Conservation (phyloP, 495 filamentous ascomycete species). For the Hypoxylon crocopeplum region DNA sequence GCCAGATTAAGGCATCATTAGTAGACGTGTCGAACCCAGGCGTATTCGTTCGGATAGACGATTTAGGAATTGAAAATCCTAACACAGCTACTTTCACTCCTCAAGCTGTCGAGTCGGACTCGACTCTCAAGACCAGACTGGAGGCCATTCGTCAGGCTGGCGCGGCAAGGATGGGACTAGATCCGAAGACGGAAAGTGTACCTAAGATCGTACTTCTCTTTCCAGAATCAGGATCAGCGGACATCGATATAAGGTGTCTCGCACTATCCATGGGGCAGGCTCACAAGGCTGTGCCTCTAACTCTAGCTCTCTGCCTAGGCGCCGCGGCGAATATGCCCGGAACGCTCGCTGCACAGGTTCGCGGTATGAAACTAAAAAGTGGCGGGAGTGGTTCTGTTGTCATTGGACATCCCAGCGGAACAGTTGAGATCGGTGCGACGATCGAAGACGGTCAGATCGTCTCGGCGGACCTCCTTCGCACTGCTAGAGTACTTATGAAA, state of each 20-base stretch:
- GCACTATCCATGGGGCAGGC: constrained; percentile 63
- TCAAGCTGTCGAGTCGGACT: constrained; percentile 56
- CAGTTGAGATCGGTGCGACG: constrained; percentile 60
- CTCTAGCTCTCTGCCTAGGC: constrained; percentile 66
- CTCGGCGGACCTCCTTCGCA: constrained; percentile 59
- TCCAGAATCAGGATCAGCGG: constrained; percentile 11
- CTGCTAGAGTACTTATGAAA: constrained; percentile 63
- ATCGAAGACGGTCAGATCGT: constrained; percentile 49
- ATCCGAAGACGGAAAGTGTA: constrained; percentile 61
- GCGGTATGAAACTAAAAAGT: constrained; percentile 31
- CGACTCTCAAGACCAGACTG: constrained; percentile 56
- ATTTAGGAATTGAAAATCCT: constrained; percentile 50
- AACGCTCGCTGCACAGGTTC: constrained; percentile 52
- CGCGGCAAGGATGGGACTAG: constrained; percentile 68
- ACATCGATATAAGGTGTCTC: constrained; percentile 54
- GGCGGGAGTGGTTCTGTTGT: constrained; percentile 48
- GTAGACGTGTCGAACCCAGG: constrained; percentile 72
- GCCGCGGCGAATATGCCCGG: constrained; percentile 60
- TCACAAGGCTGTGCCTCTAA: constrained; percentile 69
- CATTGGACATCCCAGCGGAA: constrained; percentile 68
- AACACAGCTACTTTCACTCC: constrained; percentile 56
- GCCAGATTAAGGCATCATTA: constrained; percentile 54
- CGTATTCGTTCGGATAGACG: constrained; percentile 64
- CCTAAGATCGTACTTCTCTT: constrained; percentile 73
- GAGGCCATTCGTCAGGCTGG: constrained; percentile 68